Evolutionary conservation across 495 filamentous ascomycete genomes (phyloP).

Genomic region (Neurospora discreta): DNA sequence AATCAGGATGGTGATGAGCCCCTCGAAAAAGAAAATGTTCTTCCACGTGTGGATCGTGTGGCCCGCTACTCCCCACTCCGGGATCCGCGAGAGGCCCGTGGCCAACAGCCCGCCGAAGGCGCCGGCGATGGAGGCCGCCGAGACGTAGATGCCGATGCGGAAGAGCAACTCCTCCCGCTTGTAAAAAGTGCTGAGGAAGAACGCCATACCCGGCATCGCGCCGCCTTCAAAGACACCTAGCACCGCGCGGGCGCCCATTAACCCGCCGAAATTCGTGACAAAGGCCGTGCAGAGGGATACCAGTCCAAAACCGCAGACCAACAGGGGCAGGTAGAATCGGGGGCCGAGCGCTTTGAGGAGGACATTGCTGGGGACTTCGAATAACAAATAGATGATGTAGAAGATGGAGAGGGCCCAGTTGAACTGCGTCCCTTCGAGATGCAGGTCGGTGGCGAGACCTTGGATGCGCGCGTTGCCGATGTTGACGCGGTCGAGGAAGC

Average conservation of each 20-base stretch:
- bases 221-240: conserved; percentile 43
- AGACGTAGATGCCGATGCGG: conserved; percentile 47
- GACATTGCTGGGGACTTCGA: conserved; percentile 57
- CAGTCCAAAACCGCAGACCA: conserved; percentile 39
- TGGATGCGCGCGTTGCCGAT: conserved; percentile 56
- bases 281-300: conserved; percentile 36
- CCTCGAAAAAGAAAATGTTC: conserved; percentile 59
- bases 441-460: conserved; percentile 42
- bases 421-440: conserved; percentile 40
- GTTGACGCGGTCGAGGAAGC: conserved; percentile 42
- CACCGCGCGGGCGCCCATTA: conserved; percentile 31
- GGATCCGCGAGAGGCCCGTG: conserved; percentile 36
- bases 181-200: conserved; percentile 47
- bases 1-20: conserved; percentile 41
- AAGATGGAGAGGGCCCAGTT: conserved; percentile 49
- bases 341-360: conserved; percentile 49
- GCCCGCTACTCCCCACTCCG: conserved; percentile 33
- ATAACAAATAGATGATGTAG: conserved; percentile 57
- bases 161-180: conserved; percentile 44
- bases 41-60: conserved; percentile 45
- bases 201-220: conserved; percentile 44
- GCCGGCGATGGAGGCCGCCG: conserved; percentile 43
- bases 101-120: conserved; percentile 36
- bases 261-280: conserved; percentile 29
- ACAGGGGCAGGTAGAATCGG: conserved; percentile 50